Evolutionary conservation across 2,329 filamentous ascomycete species (phyloP).

Genomic region (Sporothrix brasiliensis): DNA sequence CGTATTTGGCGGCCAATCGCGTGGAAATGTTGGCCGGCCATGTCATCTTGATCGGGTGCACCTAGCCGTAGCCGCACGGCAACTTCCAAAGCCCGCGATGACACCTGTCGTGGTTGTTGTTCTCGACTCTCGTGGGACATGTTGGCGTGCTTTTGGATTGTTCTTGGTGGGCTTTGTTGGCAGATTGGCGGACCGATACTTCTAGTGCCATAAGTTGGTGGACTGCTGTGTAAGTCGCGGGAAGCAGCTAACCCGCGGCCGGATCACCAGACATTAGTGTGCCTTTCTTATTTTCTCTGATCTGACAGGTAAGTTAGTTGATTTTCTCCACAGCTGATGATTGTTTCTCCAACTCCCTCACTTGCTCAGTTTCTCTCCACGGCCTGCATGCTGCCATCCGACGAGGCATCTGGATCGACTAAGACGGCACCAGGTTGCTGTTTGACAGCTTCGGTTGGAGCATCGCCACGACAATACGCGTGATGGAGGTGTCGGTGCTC

Average conservation of each 20-base stretch:
- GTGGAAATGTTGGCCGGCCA: neutral
- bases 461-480: neutral
- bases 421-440: slow-evolving; percentile 9
- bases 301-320: neutral
- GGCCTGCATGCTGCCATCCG: slow-evolving; percentile 15
- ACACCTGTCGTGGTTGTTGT: too few relatives aligned
- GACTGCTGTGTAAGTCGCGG: neutral
- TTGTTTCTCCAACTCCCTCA: neutral
- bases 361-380: neutral
- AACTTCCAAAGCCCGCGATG: neutral
- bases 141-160: neutral
- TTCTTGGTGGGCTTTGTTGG: neutral
- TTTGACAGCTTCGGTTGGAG: neutral
- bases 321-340: neutral
- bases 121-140: too few relatives aligned
- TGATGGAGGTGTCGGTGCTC: neutral
- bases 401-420: neutral
- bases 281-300: neutral
- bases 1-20: neutral
- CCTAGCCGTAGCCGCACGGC: slow-evolving; percentile 1
- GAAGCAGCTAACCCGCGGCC: slow-evolving; percentile 14
- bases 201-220: neutral
- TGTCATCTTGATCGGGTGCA: slow-evolving; percentile 17
- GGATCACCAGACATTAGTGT: slow-evolving; percentile 11
- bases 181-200: neutral